Conservation (phyloP, 2,329 filamentous ascomycete species). For the Cyclaneusma minus region DNA sequence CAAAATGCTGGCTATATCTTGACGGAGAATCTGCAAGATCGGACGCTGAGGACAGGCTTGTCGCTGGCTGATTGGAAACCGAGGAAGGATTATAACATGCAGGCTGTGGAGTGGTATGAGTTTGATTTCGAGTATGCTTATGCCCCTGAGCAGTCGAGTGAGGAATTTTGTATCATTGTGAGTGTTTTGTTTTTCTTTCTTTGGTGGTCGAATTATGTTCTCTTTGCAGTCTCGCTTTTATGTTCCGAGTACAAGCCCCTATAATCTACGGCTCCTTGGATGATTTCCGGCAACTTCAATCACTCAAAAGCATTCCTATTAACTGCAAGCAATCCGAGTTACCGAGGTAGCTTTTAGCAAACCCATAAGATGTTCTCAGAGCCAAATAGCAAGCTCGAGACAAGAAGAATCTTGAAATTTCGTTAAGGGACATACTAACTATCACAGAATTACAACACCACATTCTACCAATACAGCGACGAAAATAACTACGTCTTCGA, state of each 20-base stretch:
- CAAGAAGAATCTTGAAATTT: conserved; percentile 3
- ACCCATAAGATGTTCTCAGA: too few relatives aligned
- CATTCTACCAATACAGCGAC: conserved; percentile 45
- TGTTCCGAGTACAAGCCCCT: too few relatives aligned
- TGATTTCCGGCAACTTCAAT: too few relatives aligned
- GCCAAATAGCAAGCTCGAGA: not conserved
- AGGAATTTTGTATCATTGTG: conserved; percentile 37
- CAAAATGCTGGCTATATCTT: conserved; percentile 41
- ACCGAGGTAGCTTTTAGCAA: too few relatives aligned
- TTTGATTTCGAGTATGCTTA: conserved; percentile 44
- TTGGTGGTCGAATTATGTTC: too few relatives aligned
- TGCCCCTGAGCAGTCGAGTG: conserved; percentile 37
- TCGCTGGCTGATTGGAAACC: conserved; percentile 48
- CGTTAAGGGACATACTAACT: too few relatives aligned
- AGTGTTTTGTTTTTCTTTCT: not conserved
- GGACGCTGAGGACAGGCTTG: conserved; percentile 40
- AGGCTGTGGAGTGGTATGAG: conserved; percentile 46
- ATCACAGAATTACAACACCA: conserved; percentile 33
- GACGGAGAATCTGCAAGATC: conserved; percentile 43
- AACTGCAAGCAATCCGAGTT: too few relatives aligned
- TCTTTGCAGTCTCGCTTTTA: too few relatives aligned
- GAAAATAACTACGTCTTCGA: conserved; percentile 47
- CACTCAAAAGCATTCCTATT: too few relatives aligned
- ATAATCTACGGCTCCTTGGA: too few relatives aligned
- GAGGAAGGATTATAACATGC: conserved; percentile 33